Evolutionary conservation across 352 stramenopile species (phyloP).

Genomic region (Globisporangium ultimum): DNA sequence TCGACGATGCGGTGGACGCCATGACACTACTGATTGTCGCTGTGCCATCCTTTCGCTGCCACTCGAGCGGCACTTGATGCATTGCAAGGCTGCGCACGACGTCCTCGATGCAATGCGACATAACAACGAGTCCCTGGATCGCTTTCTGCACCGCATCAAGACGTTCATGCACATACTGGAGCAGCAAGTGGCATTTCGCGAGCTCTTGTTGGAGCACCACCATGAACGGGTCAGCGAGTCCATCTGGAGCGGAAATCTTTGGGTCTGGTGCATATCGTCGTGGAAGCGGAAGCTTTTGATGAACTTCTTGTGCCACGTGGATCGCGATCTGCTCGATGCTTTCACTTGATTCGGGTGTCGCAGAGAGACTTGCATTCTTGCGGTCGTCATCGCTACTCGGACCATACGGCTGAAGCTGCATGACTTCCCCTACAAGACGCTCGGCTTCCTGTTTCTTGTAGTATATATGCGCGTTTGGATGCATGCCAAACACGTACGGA

Average conservation of each 20-base stretch:
- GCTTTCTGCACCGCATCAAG: slow-evolving; percentile 51
- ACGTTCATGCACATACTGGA: slow-evolving; percentile 34
- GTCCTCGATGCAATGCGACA: slow-evolving; percentile 55
- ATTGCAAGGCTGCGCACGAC: slow-evolving; percentile 44
- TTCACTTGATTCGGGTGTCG: slow-evolving; percentile 4
- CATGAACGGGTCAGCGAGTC: slow-evolving; percentile 39
- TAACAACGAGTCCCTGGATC: slow-evolving; percentile 48
- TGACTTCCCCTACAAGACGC: slow-evolving; percentile 29
- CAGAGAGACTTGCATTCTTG: not conserved
- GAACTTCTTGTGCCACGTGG: slow-evolving; percentile 18
- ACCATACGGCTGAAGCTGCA: slow-evolving; percentile 32
- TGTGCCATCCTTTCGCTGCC: slow-evolving; percentile 40
- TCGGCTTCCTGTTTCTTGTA: slow-evolving; percentile 58
- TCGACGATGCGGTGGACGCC: slow-evolving; percentile 10
- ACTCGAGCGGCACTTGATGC: slow-evolving; percentile 56
- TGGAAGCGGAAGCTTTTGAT: slow-evolving; percentile 19
- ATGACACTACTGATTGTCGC: slow-evolving; percentile 9
- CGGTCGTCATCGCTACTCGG: slow-evolving; percentile 1
- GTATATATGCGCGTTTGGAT: slow-evolving; percentile 74
- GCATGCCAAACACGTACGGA: slow-evolving; percentile 79
- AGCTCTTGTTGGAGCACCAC: slow-evolving; percentile 73
- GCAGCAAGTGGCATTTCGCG: slow-evolving; percentile 38
- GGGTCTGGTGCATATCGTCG: not conserved
- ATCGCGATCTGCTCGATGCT: slow-evolving; percentile 17
- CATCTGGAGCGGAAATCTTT: not conserved